These are phyloP conservation scores for Hamamelis virginiana DNA, from an alignment of 164 flowering plant genomes.

Conservation along the genomic window DNA sequence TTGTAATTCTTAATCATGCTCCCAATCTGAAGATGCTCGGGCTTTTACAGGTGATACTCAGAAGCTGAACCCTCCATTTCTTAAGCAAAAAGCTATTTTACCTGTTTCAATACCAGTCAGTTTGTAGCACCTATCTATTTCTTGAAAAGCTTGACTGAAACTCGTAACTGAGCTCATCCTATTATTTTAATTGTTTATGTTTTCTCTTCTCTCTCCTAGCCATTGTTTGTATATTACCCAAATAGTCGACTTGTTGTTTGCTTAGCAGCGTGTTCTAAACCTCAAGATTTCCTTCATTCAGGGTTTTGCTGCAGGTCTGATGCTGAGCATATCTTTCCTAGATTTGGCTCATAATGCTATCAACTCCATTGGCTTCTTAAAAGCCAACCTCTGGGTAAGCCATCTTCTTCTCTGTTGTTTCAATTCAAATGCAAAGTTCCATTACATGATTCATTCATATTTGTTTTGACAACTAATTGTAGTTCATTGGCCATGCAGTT, in stretches of 20 bases:
- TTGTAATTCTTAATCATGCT: slow-evolving; percentile 65
- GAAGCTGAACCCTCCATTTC: neutral
- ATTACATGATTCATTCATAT: neutral
- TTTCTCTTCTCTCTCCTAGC: no score
- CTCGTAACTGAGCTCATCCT: no score
- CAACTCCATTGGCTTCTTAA: slow-evolving; percentile 89
- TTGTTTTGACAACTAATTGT: slow-evolving; percentile 3
- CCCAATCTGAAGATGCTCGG: slow-evolving; percentile 98
- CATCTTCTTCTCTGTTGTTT: neutral
- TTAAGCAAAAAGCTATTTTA: neutral
- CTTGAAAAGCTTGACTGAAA: no score
- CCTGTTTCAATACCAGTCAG: no score
- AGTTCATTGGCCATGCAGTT: slow-evolving; percentile 50
- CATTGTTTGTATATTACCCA: neutral
- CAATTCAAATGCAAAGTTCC: neutral
- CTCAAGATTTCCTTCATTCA: slow-evolving; percentile 24
- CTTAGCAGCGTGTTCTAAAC: neutral
- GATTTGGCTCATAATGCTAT: slow-evolving; percentile 97
- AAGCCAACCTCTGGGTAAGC: slow-evolving; percentile 90
- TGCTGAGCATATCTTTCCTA: slow-evolving; percentile 95
- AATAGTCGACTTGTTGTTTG: neutral
- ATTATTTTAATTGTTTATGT: no score
- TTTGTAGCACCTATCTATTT: no score
- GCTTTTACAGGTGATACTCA: slow-evolving; percentile 68
- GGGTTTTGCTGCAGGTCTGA: slow-evolving; percentile 98